These are phyloP conservation scores for Arachnomyces sp. DNA, from an alignment of 2,329 filamentous ascomycete genomes.

Conservation along the genomic window DNA sequence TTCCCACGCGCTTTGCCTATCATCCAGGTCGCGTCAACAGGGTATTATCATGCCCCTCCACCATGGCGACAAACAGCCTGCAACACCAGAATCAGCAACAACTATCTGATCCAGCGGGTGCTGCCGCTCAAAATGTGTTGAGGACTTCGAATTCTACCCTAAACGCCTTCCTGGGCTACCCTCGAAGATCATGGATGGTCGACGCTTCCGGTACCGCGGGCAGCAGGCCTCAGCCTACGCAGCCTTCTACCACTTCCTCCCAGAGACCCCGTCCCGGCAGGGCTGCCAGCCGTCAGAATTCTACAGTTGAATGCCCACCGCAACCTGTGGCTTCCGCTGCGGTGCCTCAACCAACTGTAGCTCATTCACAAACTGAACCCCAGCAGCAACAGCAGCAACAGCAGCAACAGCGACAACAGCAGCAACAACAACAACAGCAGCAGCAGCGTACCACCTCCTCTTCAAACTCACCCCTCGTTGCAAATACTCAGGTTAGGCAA, in stretches of 20 bases:
- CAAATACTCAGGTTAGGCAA: constrained; percentile 3
- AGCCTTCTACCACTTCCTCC: not conserved
- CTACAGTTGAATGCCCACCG: too few species aligned
- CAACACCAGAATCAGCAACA: constrained; percentile 7
- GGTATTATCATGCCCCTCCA: constrained; percentile 8
- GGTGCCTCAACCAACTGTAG: too few species aligned
- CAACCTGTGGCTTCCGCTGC: too few species aligned
- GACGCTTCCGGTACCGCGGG: constrained; percentile 1
- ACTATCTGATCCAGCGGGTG: constrained; percentile 11
- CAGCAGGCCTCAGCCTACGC: too few species aligned
- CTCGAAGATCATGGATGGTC: constrained; percentile 33
- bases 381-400: not conserved
- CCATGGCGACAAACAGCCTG: constrained; percentile 6
- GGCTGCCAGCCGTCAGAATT: too few species aligned
- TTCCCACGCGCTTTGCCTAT: too few species aligned
- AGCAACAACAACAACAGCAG: constrained; percentile 12
- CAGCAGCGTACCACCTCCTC: constrained; percentile 2
- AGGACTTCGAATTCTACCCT: constrained; percentile 30
- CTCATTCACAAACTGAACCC: not conserved
- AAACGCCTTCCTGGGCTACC: constrained; percentile 31
- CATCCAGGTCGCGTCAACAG: too few species aligned
- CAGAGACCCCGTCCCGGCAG: not conserved
- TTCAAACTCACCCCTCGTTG: constrained; percentile 1
- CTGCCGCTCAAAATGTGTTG: constrained; percentile 13
- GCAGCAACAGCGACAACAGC: constrained; percentile 14